Conservation (phyloP, 331 rosid genomes). For the Pyracantha coccinea region DNA sequence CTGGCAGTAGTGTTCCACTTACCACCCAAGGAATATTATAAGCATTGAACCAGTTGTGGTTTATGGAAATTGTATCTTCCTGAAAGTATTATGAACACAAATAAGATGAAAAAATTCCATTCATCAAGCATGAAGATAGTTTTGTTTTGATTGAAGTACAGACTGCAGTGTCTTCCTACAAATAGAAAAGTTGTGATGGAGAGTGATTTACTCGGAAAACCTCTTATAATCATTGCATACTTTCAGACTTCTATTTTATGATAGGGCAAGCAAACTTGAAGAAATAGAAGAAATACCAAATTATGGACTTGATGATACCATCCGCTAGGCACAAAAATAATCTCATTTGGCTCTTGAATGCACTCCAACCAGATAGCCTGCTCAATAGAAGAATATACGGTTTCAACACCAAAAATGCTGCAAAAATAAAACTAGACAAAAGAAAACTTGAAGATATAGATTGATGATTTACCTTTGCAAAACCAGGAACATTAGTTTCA, state of each 20-base stretch:
- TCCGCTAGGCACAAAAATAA: conserved; percentile 92
- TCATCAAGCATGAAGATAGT: not conserved
- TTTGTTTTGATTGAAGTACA: not conserved
- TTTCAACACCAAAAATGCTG: conserved; percentile 4
- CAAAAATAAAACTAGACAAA: not conserved
- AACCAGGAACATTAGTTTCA: conserved; percentile 67
- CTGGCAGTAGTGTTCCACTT: conserved; percentile 16
- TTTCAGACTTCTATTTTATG: not conserved
- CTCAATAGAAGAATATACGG: conserved; percentile 10
- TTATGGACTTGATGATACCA: conserved; percentile 99
- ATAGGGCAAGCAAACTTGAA: not conserved
- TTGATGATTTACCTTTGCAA: conserved; percentile 44
- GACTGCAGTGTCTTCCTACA: not conserved
- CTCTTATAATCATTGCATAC: not conserved
- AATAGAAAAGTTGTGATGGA: not conserved
- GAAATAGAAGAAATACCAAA: conserved; percentile 38
- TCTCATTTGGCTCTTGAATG: conserved; percentile 77
- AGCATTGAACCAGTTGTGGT: conserved; percentile 94
- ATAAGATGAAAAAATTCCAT: not conserved
- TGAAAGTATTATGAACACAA: conserved; percentile 15
- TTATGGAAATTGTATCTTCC: conserved; percentile 83
- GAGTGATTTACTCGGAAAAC: not conserved
- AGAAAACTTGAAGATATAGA: conserved; percentile 4
- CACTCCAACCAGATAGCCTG: conserved; percentile 91
- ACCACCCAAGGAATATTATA: conserved; percentile 83